Conservation (phyloP, 2,329 filamentous ascomycete species). For the Aotearoamyces nothofagi region DNA sequence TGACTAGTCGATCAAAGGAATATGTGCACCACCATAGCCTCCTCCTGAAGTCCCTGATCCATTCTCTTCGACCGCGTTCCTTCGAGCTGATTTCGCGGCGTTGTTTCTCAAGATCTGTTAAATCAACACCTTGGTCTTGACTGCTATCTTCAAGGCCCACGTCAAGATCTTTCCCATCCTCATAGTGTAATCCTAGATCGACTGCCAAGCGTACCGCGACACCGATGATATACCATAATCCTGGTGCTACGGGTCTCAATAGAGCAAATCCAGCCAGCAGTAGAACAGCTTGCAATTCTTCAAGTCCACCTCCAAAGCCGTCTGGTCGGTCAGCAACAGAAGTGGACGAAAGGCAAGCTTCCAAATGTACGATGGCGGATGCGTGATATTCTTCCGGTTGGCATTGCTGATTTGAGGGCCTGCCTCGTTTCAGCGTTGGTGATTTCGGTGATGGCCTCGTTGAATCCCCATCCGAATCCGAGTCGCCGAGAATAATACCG, state of each 20-base stretch:
- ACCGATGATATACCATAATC: conserved; percentile 93
- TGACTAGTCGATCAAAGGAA: conserved; percentile 85
- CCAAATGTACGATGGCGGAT: conserved; percentile 81
- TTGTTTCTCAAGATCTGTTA: conserved; percentile 18
- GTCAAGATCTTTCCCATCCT: conserved; percentile 59
- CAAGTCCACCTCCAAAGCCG: conserved; percentile 72
- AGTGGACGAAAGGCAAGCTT: conserved; percentile 61
- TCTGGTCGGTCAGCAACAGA: conserved; percentile 32
- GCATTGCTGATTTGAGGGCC: conserved; percentile 33
- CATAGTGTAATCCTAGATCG: conserved; percentile 83
- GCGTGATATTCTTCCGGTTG: conserved; percentile 95
- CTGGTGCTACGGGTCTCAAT: conserved; percentile 78
- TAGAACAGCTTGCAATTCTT: conserved; percentile 87
- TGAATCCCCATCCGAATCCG: conserved; percentile 11
- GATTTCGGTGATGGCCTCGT: conserved; percentile 3
- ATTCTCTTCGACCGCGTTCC: conserved; percentile 59
- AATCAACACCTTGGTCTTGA: conserved; percentile 18
- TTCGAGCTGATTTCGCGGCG: conserved; percentile 21
- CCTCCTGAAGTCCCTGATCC: conserved; percentile 71
- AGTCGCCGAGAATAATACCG: conserved; percentile 71
- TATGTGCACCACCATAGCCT: conserved; percentile 97
- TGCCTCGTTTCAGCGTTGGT: conserved; percentile 13
- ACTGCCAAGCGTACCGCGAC: conserved; percentile 83
- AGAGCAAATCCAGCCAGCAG: conserved; percentile 84
- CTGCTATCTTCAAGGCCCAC: conserved; percentile 35